Conservation (phyloP, 257 asterid species). For the Pogostemon cablin region DNA sequence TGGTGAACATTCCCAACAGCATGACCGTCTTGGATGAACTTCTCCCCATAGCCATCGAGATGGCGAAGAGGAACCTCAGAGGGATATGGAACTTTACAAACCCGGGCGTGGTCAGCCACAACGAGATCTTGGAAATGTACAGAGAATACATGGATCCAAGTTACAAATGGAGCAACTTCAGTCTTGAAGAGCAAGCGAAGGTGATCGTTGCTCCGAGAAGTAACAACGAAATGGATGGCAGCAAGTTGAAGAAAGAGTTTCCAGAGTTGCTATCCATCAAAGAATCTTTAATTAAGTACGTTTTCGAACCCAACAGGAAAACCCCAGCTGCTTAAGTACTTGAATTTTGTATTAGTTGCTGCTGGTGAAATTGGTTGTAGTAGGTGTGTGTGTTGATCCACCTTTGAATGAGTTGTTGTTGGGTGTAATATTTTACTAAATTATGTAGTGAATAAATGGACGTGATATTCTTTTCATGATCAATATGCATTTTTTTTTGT, state of each 20-base stretch:
- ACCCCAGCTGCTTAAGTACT: constrained; percentile 34
- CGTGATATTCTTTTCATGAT: background rate
- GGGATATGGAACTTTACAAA: constrained; percentile 63
- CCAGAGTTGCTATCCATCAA: constrained; percentile 55
- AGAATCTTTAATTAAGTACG: constrained; percentile 55
- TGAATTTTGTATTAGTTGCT: constrained; percentile 18
- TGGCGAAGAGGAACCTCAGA: constrained; percentile 55
- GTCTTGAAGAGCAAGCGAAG: constrained; percentile 61
- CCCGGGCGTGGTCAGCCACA: constrained; percentile 63
- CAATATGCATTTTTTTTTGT: background rate
- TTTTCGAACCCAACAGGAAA: constrained; percentile 54
- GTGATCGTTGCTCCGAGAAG: constrained; percentile 61
- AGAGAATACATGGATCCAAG: constrained; percentile 50
- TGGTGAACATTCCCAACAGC: constrained; percentile 65
- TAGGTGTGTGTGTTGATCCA: constrained; percentile 1
- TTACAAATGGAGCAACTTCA: constrained; percentile 53
- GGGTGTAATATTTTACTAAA: constrained; percentile 31
- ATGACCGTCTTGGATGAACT: constrained; percentile 66
- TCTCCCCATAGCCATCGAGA: constrained; percentile 56
- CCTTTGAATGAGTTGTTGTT: constrained; percentile 8
- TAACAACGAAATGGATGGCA: constrained; percentile 57
- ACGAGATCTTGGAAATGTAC: constrained; percentile 60
- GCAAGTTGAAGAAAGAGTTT: constrained; percentile 59
- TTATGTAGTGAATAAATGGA: constrained; percentile 27
- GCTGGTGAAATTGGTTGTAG: constrained; percentile 28